Evolutionary conservation across 768 basidiomycete species (phyloP), one percentile per base, ranked within the genome.

Genomic region (Russula emetica): DNA sequence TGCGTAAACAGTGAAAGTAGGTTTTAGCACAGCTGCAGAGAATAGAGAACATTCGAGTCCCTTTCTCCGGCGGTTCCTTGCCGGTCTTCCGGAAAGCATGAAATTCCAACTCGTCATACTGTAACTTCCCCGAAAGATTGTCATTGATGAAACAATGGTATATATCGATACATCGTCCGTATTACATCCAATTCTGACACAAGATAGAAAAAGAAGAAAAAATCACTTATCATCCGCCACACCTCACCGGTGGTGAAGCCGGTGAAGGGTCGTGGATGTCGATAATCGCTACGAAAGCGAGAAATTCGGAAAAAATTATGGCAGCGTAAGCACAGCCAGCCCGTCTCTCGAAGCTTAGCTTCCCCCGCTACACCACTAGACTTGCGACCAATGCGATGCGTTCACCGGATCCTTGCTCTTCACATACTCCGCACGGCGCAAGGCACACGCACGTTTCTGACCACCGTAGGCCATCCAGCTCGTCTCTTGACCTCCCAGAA

Each of bases 241-340:
- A n/a, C n/a, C n/a, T n/a, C n/a, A n/a, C n/a, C n/a, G n/a, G n/a
- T n/a, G n/a, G n/a, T n/a, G n/a, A n/a, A n/a, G n/a, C n/a, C n/a
- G n/a, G n/a, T n/a, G n/a, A n/a, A n/a, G n/a, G 6, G 1, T 51
- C 5, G 32, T 44, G 42, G 42, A 22, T 14, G 5, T 22, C 2
- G n/a, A 10, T 10, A 28, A 55, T 66, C 62, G 65, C 62, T 49
- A 47, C 62, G 56, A 66, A 65, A 65, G 62, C 66, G 54, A 66
- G 18, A 45, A n/a, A 16, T 6, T 2, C 32, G 66, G 63, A 67
- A 67, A 65, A 67, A 67, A 60, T 66, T 66, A 57, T 66, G 62
- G 36, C 62, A 66, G 51, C 58, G 58, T 60, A 28, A 55, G 64
- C 61, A 58, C 55, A 38, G 30, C 22, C 52, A 16, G 30, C 55